A percentile compares a stretch with the other conserved stretches of the same genome.
Conservation (phyloP, 257 asterid species). For the Nicotiana tomentosiformis region DNA sequence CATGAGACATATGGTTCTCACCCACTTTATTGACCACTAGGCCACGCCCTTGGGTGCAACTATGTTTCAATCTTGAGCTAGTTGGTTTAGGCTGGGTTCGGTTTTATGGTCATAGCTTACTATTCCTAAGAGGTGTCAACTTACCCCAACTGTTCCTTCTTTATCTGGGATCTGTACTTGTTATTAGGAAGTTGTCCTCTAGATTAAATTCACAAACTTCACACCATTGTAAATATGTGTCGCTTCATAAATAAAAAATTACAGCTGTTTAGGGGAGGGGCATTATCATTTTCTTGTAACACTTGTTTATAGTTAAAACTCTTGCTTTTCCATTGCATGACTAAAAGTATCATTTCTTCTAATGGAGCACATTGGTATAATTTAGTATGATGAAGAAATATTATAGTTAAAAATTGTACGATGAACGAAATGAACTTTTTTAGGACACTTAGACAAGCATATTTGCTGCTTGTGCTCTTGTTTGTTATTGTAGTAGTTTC, state of each 20-base stretch:
- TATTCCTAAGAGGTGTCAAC: not conserved
- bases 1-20: too few species aligned
- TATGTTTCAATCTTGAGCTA: not conserved
- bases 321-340: not conserved
- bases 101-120: too few species aligned
- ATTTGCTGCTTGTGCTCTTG: slow-evolving; percentile 11
- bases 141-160: not conserved
- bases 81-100: not conserved
- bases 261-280: too few species aligned
- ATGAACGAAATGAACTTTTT: not conserved
- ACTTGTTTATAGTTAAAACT: too few species aligned
- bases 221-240: too few species aligned
- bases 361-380: not conserved
- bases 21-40: too few species aligned
- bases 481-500: slow-evolving; percentile 10
- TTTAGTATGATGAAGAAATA: not conserved
- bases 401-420: not conserved
- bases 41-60: not conserved
- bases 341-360: not conserved
- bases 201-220: too few species aligned
- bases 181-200: too few species aligned
- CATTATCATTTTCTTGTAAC: too few species aligned
- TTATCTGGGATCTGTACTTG: not conserved
- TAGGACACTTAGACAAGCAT: not conserved
- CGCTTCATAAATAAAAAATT: too few species aligned